Evolutionary conservation across 2,329 filamentous ascomycete species (phyloP).

Genomic region (Ophiostoma tasmaniense): DNA sequence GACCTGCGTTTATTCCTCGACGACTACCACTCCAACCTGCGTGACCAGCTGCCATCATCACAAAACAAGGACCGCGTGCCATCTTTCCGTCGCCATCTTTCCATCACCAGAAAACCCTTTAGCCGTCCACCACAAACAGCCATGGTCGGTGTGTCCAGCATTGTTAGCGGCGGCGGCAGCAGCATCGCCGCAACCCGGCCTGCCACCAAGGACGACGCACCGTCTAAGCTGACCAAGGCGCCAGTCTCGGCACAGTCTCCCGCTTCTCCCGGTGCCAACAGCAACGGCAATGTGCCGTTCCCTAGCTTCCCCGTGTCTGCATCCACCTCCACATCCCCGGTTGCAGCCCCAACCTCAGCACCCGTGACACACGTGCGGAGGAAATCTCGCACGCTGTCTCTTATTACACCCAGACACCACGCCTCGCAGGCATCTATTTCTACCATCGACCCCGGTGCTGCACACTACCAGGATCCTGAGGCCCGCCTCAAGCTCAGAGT

Average conservation of each 20-base stretch:
- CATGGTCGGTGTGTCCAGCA: constrained; percentile 15
- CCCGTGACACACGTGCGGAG: constrained; percentile 34
- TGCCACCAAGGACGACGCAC: constrained; percentile 32
- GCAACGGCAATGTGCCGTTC: constrained; percentile 24
- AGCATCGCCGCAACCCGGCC: constrained; percentile 34
- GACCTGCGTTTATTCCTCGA: constrained; percentile 59
- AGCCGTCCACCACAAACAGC: constrained; percentile 39
- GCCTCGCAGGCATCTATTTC: constrained; percentile 36
- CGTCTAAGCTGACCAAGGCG: neutral
- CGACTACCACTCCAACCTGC: constrained; percentile 59
- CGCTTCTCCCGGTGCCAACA: constrained; percentile 11
- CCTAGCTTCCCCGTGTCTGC: constrained; percentile 12
- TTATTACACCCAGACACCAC: constrained; percentile 45
- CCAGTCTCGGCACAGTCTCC: neutral
- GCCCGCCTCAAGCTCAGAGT: constrained; percentile 77
- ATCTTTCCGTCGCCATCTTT: constrained; percentile 63
- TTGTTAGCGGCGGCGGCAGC: neutral
- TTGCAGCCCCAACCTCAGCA: constrained; percentile 12
- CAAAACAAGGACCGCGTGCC: constrained; percentile 40
- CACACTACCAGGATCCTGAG: constrained; percentile 85
- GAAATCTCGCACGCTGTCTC: constrained; percentile 47
- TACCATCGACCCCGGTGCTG: constrained; percentile 60
- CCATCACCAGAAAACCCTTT: constrained; percentile 59
- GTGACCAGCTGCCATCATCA: constrained; percentile 37
- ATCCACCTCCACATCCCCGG: constrained; percentile 22